Conservation (phyloP, 768 basidiomycete species). For the Russula abietina region DNA sequence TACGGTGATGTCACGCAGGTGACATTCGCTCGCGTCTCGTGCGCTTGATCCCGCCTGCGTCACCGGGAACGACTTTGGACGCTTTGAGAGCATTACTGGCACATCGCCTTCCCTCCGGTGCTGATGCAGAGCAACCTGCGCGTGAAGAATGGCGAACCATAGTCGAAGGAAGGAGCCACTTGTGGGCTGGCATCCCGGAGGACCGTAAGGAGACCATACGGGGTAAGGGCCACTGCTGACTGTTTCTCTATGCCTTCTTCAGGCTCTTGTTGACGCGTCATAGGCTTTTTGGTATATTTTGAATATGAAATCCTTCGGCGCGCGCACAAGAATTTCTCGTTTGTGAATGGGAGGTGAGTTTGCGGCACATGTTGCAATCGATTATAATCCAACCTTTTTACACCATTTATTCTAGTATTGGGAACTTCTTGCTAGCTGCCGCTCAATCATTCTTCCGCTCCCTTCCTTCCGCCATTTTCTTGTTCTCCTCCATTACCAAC, state of each 20-base stretch:
- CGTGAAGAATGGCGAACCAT: conserved; percentile 90
- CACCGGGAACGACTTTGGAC: conserved; percentile 54
- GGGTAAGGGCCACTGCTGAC: conserved; percentile 41
- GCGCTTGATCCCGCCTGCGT: conserved; percentile 70
- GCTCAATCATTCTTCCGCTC: conserved; percentile 89
- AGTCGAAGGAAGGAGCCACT: conserved; percentile 73
- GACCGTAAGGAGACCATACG: conserved; percentile 90
- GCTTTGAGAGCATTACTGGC: conserved; percentile 74
- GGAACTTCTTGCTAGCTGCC: conserved; percentile 88
- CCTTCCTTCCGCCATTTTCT: conserved; percentile 87
- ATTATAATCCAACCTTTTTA: not conserved
- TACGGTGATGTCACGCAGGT: conserved; percentile 39
- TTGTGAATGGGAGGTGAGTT: conserved; percentile 75
- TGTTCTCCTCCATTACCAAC: conserved; percentile 87
- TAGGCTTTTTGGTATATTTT: conserved; percentile 90
- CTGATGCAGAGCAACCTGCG: conserved; percentile 60
- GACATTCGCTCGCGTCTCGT: conserved; percentile 87
- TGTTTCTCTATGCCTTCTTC: not conserved
- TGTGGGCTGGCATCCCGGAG: conserved; percentile 83
- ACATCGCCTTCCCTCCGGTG: conserved; percentile 66
- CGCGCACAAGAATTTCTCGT: conserved; percentile 92
- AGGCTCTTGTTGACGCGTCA: not conserved
- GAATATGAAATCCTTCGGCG: conserved; percentile 82
- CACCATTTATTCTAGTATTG: conserved; percentile 46
- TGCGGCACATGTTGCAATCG: not conserved